Base-by-base conservation (phyloP, 1,284 basidiomycete genomes). In the Sporisorium scitamineum region DNA sequence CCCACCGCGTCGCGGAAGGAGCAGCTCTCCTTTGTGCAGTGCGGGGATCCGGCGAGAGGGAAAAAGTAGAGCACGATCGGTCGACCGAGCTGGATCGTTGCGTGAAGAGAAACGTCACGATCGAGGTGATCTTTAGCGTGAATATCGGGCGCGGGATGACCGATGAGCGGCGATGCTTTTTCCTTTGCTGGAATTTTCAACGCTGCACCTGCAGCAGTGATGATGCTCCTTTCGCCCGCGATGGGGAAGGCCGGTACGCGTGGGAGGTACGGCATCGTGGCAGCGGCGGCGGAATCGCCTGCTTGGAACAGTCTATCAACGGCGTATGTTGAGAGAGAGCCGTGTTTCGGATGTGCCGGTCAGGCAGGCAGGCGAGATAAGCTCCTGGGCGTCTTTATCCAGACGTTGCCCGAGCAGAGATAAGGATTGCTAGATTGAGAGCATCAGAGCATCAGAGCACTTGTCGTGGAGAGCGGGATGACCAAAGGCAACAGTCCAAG, bases 1-100 rank as follows among this genome's bases (percentile, higher is more conserved):
- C 65, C 70, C 8, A 82, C 63, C 0, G 80, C 80, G 37, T 82
- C 80, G 5, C 80, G 65, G 51, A 82, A 80, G 3, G 75, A 72
- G 48, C 80, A 82, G 26, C 57, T 66, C 42, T 82, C 70, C 42
- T 70, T 66, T 10, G 75, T 82, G 56, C 79, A 82, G 32, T 81
- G 80, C 7, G 80, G 80, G 4, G 80, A 81, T 10, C 80, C 80
- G 16, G 80, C 79, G 5, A 82, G 72, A 9, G 80, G 80, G 61
- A 81, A 82, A 58, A 82, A 82, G 68, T 69, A 81, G 39, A 82
- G 71, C 16, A 80, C 59, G 48, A 82, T 80, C 7, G 80, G 80
- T 27, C 80, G 61, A 2, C 80, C 80, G 0, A 82, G 61, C 2
- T 42, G 31, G 44, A 82, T 80, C 31, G 80, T 82, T 39, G 78